Percentiles rank a stretch among this genome's conserved stretches.
Evolutionary conservation across 768 basidiomycete genomes (phyloP).

Genomic region (Sporobolomyces pararoseus): DNA sequence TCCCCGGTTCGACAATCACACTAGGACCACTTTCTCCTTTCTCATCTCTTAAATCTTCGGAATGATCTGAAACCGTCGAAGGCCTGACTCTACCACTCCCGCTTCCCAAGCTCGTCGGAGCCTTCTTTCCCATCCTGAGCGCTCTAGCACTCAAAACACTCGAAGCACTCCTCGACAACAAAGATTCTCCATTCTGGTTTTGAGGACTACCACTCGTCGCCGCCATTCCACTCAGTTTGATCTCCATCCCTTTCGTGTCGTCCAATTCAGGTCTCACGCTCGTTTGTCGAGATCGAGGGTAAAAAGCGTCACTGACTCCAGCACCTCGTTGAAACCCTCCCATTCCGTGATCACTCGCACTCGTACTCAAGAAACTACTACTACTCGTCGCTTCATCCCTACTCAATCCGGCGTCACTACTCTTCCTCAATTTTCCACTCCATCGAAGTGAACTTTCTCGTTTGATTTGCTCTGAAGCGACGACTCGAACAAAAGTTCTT

Average conservation of each 20-base stretch:
- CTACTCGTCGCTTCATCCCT: conserved; percentile 8
- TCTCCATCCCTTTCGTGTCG: conserved; percentile 26
- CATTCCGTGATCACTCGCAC: conserved; percentile 16
- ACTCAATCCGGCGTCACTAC: not conserved
- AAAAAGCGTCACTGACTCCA: not conserved
- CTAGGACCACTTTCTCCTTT: conserved; percentile 51
- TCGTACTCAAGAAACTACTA: conserved; percentile 17
- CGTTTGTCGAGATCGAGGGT: not conserved
- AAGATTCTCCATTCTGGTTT: conserved; percentile 15
- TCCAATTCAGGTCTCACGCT: not conserved
- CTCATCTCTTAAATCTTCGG: conserved; percentile 4
- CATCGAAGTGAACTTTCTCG: conserved; percentile 19
- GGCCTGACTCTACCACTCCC: conserved; percentile 24
- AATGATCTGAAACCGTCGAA: conserved; percentile 40
- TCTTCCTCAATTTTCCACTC: conserved; percentile 45
- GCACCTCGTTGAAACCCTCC: conserved; percentile 1
- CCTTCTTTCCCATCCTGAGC: conserved; percentile 4
- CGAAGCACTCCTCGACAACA: conserved; percentile 9
- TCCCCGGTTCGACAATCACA: conserved; percentile 74
- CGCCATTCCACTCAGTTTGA: conserved; percentile 12
- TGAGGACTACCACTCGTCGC: conserved; percentile 6
- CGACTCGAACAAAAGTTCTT: conserved; percentile 77
- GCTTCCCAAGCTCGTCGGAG: conserved; percentile 40
- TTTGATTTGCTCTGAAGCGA: conserved; percentile 70
- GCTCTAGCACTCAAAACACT: conserved; percentile 19